Evolutionary conservation across 2,329 filamentous ascomycete genomes (phyloP), one percentile per base, ranked within the genome.

Genomic region (Cladosporium oxysporum): DNA sequence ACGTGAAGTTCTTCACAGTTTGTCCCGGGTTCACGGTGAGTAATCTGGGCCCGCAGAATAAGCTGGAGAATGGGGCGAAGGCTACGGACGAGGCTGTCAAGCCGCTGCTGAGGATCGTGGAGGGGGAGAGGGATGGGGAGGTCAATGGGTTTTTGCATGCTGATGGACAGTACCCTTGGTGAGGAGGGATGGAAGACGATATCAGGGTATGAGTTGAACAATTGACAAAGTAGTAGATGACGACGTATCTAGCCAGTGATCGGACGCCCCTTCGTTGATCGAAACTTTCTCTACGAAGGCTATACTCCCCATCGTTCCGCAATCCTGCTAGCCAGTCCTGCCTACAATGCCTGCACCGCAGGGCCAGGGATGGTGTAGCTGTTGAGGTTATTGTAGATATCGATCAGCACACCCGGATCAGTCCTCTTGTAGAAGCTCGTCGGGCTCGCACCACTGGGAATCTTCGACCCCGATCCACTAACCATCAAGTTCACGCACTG

Each of bases 361-460:
- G 84, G 84, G 14, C 85, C 85, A 23, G 84, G 84, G 41, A 86
- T 84, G 21, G 72, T 69, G 72, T 87, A 87, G 49, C 72, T 78
- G 68, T 71, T 74, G 66, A 83, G 73, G 44, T 76, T 72, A 62
- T 78, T 72, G 82, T 88, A 89, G 76, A 89, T 82, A 81, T 85
- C 85, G 80, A 88, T 78, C 67, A 81, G 69, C 72, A 90, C 85
- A 67, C 87, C 87, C 18, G 84, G 75, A 73, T 89, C 87, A 63
- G 79, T 76, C 71, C 81, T 78, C 61, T 79, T 86, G 82, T 89
- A 90, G 31, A 89, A 80, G 62, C 77, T 76, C n/a, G 83, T 86
- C 62, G 82, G 86, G 21, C 80, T 73, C n/a, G 79, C 81, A 66
- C 86, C 87, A 12, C 76, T 72, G 28, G 83, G 81, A 63, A 72